Percentiles rank a stretch among this genome's conserved stretches.
These are phyloP conservation scores for Microsporum ferrugineum DNA, from an alignment of 2,329 filamentous ascomycete species.

Conservation along the genomic window DNA sequence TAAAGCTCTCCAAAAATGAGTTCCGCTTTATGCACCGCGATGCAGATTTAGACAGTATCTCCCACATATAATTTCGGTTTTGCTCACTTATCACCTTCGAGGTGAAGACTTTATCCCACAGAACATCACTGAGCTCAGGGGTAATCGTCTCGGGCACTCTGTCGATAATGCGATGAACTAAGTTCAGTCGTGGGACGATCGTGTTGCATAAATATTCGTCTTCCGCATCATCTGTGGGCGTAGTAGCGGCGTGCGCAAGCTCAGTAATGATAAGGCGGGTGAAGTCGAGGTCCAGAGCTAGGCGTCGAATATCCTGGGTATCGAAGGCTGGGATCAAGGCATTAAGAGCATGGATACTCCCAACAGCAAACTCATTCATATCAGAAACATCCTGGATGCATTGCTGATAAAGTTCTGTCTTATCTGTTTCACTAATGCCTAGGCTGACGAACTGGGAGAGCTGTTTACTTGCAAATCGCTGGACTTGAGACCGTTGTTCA, in stretches of 20 bases:
- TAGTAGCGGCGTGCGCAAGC: conserved; percentile 45
- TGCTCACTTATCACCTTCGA: conserved; percentile 46
- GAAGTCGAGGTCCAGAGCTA: conserved; percentile 52
- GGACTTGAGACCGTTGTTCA: conserved; percentile 50
- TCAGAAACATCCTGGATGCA: conserved; percentile 59
- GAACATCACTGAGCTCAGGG: conserved; percentile 46
- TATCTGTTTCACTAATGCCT: conserved; percentile 46
- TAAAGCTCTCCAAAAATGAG: conserved; percentile 34
- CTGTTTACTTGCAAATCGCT: conserved; percentile 51
- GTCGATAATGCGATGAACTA: conserved; percentile 48
- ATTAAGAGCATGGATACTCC: conserved; percentile 58
- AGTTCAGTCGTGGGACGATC: conserved; percentile 46
- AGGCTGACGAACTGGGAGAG: conserved; percentile 49
- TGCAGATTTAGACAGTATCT: conserved; percentile 44
- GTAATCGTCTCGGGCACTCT: conserved; percentile 53
- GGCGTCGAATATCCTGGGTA: conserved; percentile 42
- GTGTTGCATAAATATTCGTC: conserved; percentile 31
- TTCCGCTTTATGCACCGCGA: conserved; percentile 23
- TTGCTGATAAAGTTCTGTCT: conserved; percentile 50
- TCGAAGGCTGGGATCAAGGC: conserved; percentile 33
- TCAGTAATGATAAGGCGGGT: conserved; percentile 53
- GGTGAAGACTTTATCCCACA: conserved; percentile 68
- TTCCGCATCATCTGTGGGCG: conserved; percentile 33
- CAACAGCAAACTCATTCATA: conserved; percentile 53
- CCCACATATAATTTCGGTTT: conserved; percentile 59